Evolutionary conservation across 148 eudicot species (phyloP).

Genomic region (Selenicereus undatus): DNA sequence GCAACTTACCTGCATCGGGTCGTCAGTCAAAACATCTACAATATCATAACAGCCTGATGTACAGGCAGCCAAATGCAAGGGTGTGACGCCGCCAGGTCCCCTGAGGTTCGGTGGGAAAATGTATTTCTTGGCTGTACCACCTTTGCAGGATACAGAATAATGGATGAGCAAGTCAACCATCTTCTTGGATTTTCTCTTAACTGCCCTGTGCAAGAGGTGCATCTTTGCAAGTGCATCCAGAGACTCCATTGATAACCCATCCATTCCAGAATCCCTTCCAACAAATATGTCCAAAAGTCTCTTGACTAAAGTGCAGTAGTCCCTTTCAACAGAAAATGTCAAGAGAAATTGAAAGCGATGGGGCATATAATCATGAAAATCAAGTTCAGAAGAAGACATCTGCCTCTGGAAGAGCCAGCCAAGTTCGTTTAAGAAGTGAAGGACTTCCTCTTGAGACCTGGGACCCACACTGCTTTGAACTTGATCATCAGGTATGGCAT

Average conservation of each 20-base stretch:
- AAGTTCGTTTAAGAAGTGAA: slow-evolving; percentile 33
- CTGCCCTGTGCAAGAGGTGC: slow-evolving; percentile 41
- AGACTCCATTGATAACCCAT: slow-evolving; percentile 24
- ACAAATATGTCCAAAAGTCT: slow-evolving; percentile 28
- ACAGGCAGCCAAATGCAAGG: slow-evolving; percentile 83
- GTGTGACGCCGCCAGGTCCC: slow-evolving; percentile 85
- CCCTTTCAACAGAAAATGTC: slow-evolving; percentile 35
- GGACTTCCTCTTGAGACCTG: slow-evolving; percentile 23
- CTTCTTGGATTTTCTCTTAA: slow-evolving; percentile 50
- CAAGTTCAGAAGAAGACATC: slow-evolving; percentile 19
- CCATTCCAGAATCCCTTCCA: slow-evolving; percentile 18
- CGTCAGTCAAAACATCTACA: slow-evolving; percentile 63
- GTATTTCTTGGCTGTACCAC: slow-evolving; percentile 34
- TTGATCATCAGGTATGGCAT: slow-evolving; percentile 8
- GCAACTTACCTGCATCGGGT: slow-evolving; percentile 62
- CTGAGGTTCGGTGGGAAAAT: slow-evolving; percentile 58
- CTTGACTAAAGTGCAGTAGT: slow-evolving; percentile 31
- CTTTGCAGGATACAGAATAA: slow-evolving; percentile 35
- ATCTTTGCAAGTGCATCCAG: slow-evolving; percentile 23
- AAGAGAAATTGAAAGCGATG: slow-evolving; percentile 33
- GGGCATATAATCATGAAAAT: slow-evolving; percentile 20
- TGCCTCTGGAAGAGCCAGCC: slow-evolving; percentile 39
- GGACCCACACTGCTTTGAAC: slow-evolving; percentile 19
- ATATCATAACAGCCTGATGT: slow-evolving; percentile 50
- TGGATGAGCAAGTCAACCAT: slow-evolving; percentile 71